These are phyloP conservation scores for Globisporangium acanthophoron DNA, from an alignment of 352 stramenopile species.

Conservation along the genomic window DNA sequence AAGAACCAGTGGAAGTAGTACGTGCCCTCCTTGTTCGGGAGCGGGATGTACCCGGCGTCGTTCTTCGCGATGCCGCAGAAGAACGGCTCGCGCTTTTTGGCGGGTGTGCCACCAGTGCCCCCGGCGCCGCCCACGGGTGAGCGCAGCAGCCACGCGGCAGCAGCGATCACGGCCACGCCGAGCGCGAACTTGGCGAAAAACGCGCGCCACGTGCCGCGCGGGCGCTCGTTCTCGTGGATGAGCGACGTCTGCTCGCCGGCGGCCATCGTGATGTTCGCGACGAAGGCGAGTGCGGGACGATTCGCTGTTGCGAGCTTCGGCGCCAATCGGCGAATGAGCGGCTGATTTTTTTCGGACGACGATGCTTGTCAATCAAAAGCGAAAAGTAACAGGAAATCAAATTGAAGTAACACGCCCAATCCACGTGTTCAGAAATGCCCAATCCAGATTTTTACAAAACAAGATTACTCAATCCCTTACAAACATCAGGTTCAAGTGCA, in stretches of 20 bases:
- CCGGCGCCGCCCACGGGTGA: constrained; percentile 1
- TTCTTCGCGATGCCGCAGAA: constrained; percentile 16
- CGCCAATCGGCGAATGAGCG: too few relatives aligned
- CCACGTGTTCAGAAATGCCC: too few relatives aligned
- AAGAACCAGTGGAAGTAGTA: constrained; percentile 46
- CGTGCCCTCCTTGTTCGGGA: constrained; percentile 33
- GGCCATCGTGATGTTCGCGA: background rate
- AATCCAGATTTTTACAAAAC: too few relatives aligned
- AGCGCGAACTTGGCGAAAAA: constrained; percentile 9
- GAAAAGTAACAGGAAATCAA: too few relatives aligned
- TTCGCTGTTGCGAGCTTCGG: too few relatives aligned
- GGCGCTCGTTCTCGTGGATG: background rate
- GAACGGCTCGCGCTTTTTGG: constrained; percentile 10
- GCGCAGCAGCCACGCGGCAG: constrained; percentile 5
- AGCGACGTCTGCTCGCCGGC: constrained; percentile 6
- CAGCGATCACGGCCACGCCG: constrained; percentile 5
- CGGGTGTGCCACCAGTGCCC: background rate
- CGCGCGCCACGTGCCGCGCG: constrained; percentile 6
- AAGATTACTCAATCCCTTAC: too few relatives aligned
- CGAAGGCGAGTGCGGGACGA: too few relatives aligned
- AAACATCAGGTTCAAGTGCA: too few relatives aligned
- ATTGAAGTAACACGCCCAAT: too few relatives aligned
- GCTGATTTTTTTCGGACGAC: too few relatives aligned
- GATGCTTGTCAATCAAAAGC: too few relatives aligned
- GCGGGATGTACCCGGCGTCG: constrained; percentile 26